A percentile compares a stretch with the other conserved stretches of the same genome.
Evolutionary conservation across 495 filamentous ascomycete genomes (phyloP).

Genomic region (Coniosporium apollinis): DNA sequence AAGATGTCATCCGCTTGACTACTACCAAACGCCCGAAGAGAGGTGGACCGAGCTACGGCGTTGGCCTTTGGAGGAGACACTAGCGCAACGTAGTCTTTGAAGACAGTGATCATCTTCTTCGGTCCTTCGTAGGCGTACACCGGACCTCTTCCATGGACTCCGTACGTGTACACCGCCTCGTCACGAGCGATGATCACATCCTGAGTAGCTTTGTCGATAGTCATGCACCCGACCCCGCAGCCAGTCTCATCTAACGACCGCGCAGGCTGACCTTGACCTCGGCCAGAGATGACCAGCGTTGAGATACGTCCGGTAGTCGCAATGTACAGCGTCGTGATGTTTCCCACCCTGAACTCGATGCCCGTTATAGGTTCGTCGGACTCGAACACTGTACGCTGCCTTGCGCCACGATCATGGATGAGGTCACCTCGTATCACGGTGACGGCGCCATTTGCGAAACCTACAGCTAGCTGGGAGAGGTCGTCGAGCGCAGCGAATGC

Average conservation of each 20-base stretch:
- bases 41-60: conserved; percentile 29
- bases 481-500: conserved; percentile 76
- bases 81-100: conserved; percentile 72
- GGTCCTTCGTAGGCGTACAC: conserved; percentile 80
- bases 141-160: conserved; percentile 64
- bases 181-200: conserved; percentile 83
- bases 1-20: conserved; percentile 56
- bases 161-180: conserved; percentile 91
- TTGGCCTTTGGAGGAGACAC: conserved; percentile 66
- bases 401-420: conserved; percentile 89
- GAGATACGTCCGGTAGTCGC: conserved; percentile 81
- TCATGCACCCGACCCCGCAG: conserved; percentile 87
- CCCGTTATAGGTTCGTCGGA: conserved; percentile 94
- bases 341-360: conserved; percentile 56
- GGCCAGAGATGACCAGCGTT: conserved; percentile 69
- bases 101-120: conserved; percentile 67
- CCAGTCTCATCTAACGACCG: conserved; percentile 75
- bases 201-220: conserved; percentile 55
- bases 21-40: conserved; percentile 47
- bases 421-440: conserved; percentile 86
- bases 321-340: conserved; percentile 65
- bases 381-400: conserved; percentile 89
- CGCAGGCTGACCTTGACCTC: conserved; percentile 77
- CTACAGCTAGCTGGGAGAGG: conserved; percentile 79
- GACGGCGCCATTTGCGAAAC: conserved; percentile 90